These are phyloP conservation scores for Tulasnella sp. DNA, from an alignment of 768 basidiomycete genomes.

Conservation along the genomic window DNA sequence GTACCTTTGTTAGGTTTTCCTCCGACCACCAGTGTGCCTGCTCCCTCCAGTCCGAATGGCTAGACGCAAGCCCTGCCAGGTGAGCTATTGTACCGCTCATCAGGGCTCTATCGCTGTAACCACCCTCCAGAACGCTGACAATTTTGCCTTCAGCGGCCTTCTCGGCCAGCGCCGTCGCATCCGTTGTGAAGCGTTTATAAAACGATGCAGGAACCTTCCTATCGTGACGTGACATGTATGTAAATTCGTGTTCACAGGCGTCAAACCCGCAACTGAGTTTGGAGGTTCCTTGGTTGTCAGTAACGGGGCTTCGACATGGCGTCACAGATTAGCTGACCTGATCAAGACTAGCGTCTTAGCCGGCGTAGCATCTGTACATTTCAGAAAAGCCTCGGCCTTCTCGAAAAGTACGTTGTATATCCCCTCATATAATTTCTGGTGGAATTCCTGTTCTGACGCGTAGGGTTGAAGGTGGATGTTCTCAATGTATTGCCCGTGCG, in stretches of 20 bases:
- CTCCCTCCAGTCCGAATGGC: slow-evolving; percentile 19
- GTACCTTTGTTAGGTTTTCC: slow-evolving; percentile 49
- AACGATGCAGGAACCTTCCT: slow-evolving; percentile 84
- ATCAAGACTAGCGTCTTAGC: slow-evolving; percentile 77
- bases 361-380: slow-evolving; percentile 43
- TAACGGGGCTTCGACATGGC: not conserved
- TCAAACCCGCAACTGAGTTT: slow-evolving; percentile 78
- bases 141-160: slow-evolving; percentile 55
- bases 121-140: slow-evolving; percentile 88
- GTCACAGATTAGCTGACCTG: slow-evolving; percentile 42
- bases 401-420: slow-evolving; percentile 51
- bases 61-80: slow-evolving; percentile 46
- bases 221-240: slow-evolving; percentile 83
- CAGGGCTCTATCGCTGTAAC: slow-evolving; percentile 85
- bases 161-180: slow-evolving; percentile 56
- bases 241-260: slow-evolving; percentile 83
- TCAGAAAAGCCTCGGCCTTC: slow-evolving; percentile 61
- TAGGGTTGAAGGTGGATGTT: slow-evolving; percentile 78
- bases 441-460: slow-evolving; percentile 61
- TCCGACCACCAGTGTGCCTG: slow-evolving; percentile 48
- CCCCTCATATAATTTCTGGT: slow-evolving; percentile 56
- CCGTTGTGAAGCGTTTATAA: slow-evolving; percentile 71
- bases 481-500: slow-evolving; percentile 80
- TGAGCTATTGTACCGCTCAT: slow-evolving; percentile 77
- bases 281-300: not conserved